Base-by-base conservation (phyloP, 192 early-diverging fungal genomes). In the Lobosporangium transversale region DNA sequence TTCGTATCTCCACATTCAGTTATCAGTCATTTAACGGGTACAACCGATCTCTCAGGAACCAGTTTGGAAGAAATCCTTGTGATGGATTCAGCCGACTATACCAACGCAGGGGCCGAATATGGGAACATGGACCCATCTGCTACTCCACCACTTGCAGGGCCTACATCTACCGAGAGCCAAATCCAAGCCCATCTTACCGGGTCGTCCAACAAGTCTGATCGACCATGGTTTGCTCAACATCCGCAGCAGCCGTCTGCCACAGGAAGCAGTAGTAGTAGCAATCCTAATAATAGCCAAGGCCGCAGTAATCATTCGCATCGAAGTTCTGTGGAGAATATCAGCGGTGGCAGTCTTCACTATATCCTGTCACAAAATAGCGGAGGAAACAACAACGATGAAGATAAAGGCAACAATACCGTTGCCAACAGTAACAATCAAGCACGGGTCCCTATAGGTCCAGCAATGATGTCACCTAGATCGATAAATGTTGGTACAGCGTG, bases 1-100 rank as follows among this genome's bases (percentile, higher is more conserved):
- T 32, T 29, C 5, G n/a, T 24, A 4, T n/a, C 44, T 24, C 2
- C 42, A 17, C 20, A 27, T 36, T 11, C 37, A 70, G 69, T 71
- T 31, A 51, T 63, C 29, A 58, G 47, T 18, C 60, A 63, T 9
- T 10, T 58, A 18, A 58, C 59, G 20, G 61, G 69, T 1, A 58
- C 60, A 1, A 58, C 60, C 6, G 48, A 63, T 26, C 24, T 71
- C n/a, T 57, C 69, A 11, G 54, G 54, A 12, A 35, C 24, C 3
- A 63, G 60, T n/a, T 47, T 71, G 50, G 69, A 63, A 2, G 61
- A 71, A 45, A 32, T 71, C 18, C 31, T 71, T 31, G 31, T 53
- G 17, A 55, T 71, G 1, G 69, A 64, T 24, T 33, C 60, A 5
- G 14, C 32, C 6, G 47, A 48, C 17, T 71, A 63, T 23, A 55